Evolutionary conservation across 23 red algal genomes (phyloP).

Genomic region (Gracilaria vermiculophylla): DNA sequence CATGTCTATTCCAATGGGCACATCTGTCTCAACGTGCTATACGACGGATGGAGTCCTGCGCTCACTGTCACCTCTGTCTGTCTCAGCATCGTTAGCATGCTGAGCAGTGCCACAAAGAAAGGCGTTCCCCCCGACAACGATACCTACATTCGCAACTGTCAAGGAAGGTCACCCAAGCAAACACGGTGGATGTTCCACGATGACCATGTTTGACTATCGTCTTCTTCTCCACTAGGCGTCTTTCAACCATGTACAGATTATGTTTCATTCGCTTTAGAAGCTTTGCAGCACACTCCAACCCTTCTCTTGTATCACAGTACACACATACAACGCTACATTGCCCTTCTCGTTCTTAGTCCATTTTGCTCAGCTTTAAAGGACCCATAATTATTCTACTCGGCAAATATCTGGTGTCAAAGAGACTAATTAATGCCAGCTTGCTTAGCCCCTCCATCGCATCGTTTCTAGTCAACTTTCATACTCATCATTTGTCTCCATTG

Average conservation of each 20-base stretch:
- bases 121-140: slow-evolving; percentile 86
- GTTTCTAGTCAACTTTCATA: too few relatives aligned
- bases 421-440: not conserved
- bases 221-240: not conserved
- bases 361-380: not conserved
- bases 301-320: not conserved
- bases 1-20: slow-evolving; percentile 97
- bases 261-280: slow-evolving; percentile 19
- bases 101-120: slow-evolving; percentile 89
- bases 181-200: slow-evolving; percentile 90
- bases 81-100: slow-evolving; percentile 90
- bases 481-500: too few relatives aligned
- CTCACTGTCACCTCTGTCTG: slow-evolving; percentile 94
- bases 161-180: slow-evolving; percentile 75
- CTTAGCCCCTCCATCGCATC: not conserved
- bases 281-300: not conserved
- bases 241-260: slow-evolving; percentile 26
- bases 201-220: slow-evolving; percentile 75
- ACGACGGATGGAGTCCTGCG: slow-evolving; percentile 94
- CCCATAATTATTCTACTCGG: slow-evolving; percentile 18
- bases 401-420: not conserved
- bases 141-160: slow-evolving; percentile 81
- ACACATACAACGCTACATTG: not conserved
- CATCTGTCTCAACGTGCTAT: slow-evolving; percentile 91
- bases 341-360: not conserved